Conservation (phyloP, 345 rosid species). For the Hypericum perforatum region DNA sequence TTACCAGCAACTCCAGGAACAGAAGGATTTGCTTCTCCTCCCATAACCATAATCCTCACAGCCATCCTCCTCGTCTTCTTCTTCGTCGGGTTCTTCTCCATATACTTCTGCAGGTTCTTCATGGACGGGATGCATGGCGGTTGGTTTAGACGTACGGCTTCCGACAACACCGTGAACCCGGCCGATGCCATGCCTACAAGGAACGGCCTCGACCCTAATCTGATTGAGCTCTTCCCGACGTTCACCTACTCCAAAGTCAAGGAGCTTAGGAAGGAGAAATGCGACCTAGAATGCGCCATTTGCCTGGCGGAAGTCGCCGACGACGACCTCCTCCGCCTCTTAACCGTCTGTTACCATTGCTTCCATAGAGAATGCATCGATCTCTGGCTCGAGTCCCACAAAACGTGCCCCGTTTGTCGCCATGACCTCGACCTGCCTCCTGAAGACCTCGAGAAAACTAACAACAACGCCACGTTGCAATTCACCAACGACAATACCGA, state of each 20-base stretch:
- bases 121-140: conserved; percentile 29
- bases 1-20: not conserved
- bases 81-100: conserved; percentile 56
- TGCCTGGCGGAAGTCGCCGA: conserved; percentile 63
- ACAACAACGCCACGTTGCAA: not conserved
- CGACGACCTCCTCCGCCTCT: conserved; percentile 52
- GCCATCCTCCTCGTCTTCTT: conserved; percentile 48
- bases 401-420: conserved; percentile 84
- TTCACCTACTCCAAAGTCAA: conserved; percentile 53
- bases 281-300: conserved; percentile 70
- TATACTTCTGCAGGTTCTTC: conserved; percentile 54
- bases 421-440: conserved; percentile 47
- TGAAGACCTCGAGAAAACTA: conserved; percentile 27
- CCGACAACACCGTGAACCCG: conserved; percentile 16
- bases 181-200: not conserved
- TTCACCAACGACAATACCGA: conserved; percentile 6
- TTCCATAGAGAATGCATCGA: conserved; percentile 83
- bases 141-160: conserved; percentile 31
- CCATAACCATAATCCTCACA: conserved; percentile 40
- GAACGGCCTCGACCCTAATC: conserved; percentile 49
- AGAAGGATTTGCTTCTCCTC: conserved; percentile 24
- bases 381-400: conserved; percentile 64
- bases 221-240: conserved; percentile 47
- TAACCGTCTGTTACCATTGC: conserved; percentile 65
- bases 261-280: conserved; percentile 41